Evolutionary conservation across 2,329 filamentous ascomycete genomes (phyloP).

Genomic region (Cercospora nicotianae): DNA sequence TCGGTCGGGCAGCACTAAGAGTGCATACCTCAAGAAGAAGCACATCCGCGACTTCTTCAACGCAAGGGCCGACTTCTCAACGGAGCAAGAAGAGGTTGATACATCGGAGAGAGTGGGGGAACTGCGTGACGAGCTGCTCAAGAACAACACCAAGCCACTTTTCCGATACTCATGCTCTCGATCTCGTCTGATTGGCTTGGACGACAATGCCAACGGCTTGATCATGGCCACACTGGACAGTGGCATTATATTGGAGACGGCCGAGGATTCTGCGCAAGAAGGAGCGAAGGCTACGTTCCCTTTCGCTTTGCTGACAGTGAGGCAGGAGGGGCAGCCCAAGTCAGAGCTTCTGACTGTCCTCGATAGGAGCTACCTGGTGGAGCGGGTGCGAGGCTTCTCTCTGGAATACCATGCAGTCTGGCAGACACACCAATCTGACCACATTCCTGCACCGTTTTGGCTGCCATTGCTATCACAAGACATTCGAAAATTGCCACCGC

Average conservation of each 20-base stretch:
- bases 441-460: constrained; percentile 53
- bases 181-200: constrained; percentile 51
- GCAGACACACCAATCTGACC: constrained; percentile 46
- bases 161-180: constrained; percentile 49
- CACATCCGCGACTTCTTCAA: constrained; percentile 45
- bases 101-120: constrained; percentile 29
- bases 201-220: constrained; percentile 45
- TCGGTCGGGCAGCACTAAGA: constrained; percentile 26
- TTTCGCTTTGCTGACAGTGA: constrained; percentile 53
- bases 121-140: constrained; percentile 46
- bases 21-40: constrained; percentile 45
- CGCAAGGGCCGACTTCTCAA: constrained; percentile 28
- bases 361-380: constrained; percentile 47
- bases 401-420: constrained; percentile 56
- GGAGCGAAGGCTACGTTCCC: constrained; percentile 44
- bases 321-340: constrained; percentile 48
- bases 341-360: constrained; percentile 45
- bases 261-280: constrained; percentile 19
- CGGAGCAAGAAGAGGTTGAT: constrained; percentile 30
- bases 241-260: constrained; percentile 45
- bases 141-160: constrained; percentile 50
- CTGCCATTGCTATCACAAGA: constrained; percentile 50
- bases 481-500: constrained; percentile 54
- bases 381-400: constrained; percentile 56
- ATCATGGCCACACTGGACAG: constrained; percentile 53